Evolutionary conservation across 495 filamentous ascomycete species (phyloP), one percentile per base, ranked within the genome.

Genomic region (Aspergillus bridgeri): DNA sequence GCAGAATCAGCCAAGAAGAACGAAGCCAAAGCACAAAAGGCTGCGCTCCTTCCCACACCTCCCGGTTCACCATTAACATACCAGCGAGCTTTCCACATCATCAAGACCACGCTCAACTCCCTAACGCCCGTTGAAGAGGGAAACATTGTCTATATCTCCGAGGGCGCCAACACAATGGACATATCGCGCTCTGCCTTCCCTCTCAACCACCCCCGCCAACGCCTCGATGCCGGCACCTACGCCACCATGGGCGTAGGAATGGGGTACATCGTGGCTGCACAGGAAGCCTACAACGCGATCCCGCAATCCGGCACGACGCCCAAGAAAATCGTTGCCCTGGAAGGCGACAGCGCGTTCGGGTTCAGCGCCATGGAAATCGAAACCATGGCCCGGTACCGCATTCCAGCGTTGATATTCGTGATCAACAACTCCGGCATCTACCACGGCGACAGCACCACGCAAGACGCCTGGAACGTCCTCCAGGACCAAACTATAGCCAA

Each of bases 201-300:
- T 0, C 72, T 87, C 11, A 69, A 81, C 18, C 71, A 83, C 51
- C 85, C 85, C 6, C 79, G 85, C 27, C 77, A 82, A 3, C 79
- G 84, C 2, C 78, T 87, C 23, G 84, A 87, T 59, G 84, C 85
- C 7, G 85, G 85, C 13, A 85, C 84, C 0, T 79, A 86, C 58
- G 85, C 85, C 0, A 87, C 85, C 2, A 88, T 88, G 85, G 85
- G 85, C n/a, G 79, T 86, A 0, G 85, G 85, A 0, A 70, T 87
- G 42, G 84, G 83, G 6, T 87, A 87, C 56, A 81, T 83, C 8
- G 81, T 87, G 44, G 85, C 84, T 1, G 84, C 85, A 0, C 76
- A 83, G 51, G 79, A 75, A 33, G 85, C 85, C 2, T 86, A 84
- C 65, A 86, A 86, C 62, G 65, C 69, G 2, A 63, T 72, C 7